phyloP scores from a whole-genome alignment of 495 filamentous ascomycete species.

The Neurospora sp. region DNA sequence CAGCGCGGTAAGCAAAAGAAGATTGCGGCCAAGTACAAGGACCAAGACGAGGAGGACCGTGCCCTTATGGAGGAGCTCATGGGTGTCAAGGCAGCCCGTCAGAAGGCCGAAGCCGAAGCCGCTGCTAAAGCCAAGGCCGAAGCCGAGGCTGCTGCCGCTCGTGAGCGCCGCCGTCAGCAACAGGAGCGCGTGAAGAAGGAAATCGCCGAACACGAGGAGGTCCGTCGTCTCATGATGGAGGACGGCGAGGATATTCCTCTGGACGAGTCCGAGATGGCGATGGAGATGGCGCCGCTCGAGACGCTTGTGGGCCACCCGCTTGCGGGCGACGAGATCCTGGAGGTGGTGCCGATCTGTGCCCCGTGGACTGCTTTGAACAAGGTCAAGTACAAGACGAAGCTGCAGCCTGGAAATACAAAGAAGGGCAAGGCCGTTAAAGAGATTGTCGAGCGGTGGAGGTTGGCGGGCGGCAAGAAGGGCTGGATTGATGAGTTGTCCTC shows the following conservation, averaged over 20 bases:
- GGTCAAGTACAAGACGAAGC: conserved; percentile 82
- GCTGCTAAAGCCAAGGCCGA: conserved; percentile 40
- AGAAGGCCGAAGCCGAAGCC: conserved; percentile 44
- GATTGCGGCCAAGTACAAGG: conserved; percentile 77
- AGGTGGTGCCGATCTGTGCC: conserved; percentile 80
- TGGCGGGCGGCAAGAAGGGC: conserved; percentile 44
- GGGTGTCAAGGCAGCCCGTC: conserved; percentile 51
- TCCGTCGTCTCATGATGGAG: conserved; percentile 45
- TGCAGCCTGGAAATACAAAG: conserved; percentile 84
- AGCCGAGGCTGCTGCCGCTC: conserved; percentile 53
- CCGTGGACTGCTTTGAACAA: conserved; percentile 71
- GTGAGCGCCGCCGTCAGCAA: conserved; percentile 63
- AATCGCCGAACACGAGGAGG: conserved; percentile 55
- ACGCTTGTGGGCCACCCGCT: conserved; percentile 66
- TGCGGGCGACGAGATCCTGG: conserved; percentile 78
- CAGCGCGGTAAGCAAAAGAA: conserved; percentile 82
- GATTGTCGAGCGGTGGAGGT: conserved; percentile 67
- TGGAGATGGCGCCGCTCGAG: conserved; percentile 57
- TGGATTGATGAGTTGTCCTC: conserved; percentile 44
- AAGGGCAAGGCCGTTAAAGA: conserved; percentile 93
- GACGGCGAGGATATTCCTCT: conserved; percentile 31
- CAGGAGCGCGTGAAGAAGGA: conserved; percentile 58
- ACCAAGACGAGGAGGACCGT: conserved; percentile 92
- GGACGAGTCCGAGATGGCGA: conserved; percentile 39
- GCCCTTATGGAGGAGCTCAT: conserved; percentile 70